These are phyloP conservation scores for Nemania serpens DNA, from an alignment of 2,329 filamentous ascomycete species.

Conservation along the genomic window DNA sequence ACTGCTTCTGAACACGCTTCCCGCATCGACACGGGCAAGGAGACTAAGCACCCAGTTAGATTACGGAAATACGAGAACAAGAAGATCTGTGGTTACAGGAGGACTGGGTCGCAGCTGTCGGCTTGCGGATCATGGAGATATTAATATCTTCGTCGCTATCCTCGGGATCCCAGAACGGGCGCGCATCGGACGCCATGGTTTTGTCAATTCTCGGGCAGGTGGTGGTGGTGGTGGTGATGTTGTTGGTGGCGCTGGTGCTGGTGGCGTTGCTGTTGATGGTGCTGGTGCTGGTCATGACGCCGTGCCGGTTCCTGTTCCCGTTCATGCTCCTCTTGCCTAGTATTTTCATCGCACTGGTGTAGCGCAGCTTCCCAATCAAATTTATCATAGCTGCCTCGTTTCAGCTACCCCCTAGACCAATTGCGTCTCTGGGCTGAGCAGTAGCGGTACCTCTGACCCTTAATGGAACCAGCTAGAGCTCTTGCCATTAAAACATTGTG, in stretches of 20 bases:
- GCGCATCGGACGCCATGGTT: slow-evolving; percentile 7
- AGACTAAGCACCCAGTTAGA: neutral
- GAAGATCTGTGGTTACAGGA: neutral
- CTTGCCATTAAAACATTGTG: no score
- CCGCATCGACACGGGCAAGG: neutral
- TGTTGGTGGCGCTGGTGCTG: no score
- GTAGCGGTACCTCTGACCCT: no score
- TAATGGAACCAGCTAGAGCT: no score
- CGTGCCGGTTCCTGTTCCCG: no score
- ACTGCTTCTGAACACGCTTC: neutral
- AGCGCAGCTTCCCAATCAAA: no score
- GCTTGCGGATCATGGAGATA: slow-evolving; percentile 6
- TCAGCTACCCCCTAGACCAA: no score
- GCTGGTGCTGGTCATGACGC: no score
- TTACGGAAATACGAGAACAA: neutral
- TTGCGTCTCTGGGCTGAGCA: no score
- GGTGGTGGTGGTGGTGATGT: neutral
- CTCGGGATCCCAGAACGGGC: slow-evolving; percentile 1
- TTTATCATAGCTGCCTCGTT: no score
- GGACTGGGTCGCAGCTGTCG: neutral
- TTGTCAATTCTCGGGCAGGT: neutral
- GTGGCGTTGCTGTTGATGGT: neutral
- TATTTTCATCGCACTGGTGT: no score
- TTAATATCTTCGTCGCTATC: slow-evolving; percentile 19
- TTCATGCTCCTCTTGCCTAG: no score